Evolutionary conservation across 805 yeast genomes (phyloP).

Genomic region (Brettanomyces bruxellensis): DNA sequence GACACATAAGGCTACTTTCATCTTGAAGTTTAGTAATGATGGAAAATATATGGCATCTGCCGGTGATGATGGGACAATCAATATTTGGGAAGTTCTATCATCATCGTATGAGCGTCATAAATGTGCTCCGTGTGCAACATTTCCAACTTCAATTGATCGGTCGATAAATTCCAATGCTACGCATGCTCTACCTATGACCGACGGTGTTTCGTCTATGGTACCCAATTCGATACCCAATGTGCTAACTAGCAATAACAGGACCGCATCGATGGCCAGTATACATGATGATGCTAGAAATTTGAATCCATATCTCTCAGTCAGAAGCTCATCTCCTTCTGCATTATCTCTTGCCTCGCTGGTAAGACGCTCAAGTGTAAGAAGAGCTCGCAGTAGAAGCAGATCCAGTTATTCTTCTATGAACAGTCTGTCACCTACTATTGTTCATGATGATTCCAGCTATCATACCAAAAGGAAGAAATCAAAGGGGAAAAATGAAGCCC

Average conservation of each 20-base stretch:
- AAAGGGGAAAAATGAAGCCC: not conserved
- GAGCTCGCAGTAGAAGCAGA: conserved; percentile 4
- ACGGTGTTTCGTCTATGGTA: not conserved
- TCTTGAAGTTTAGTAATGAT: conserved; percentile 63
- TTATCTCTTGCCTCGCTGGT: not conserved
- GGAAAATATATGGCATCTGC: conserved; percentile 82
- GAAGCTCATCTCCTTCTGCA: not conserved
- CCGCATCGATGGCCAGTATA: not conserved
- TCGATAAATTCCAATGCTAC: conserved; percentile 3
- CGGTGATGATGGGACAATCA: conserved; percentile 61
- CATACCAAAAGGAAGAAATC: not conserved
- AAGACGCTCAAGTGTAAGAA: conserved; percentile 3
- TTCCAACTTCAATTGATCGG: not conserved
- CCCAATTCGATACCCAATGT: not conserved
- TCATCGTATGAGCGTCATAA: conserved; percentile 52
- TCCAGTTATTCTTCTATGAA: not conserved
- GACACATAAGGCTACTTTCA: conserved; percentile 47
- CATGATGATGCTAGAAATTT: not conserved
- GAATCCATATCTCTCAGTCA: not conserved
- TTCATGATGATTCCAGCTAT: not conserved
- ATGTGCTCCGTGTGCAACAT: not conserved
- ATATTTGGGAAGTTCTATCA: conserved; percentile 73
- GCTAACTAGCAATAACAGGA: not conserved
- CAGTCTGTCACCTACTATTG: not conserved
- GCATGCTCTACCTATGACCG: conserved; percentile 2